Conservation (phyloP, 2,329 filamentous ascomycete genomes). For the Neurospora crassa region DNA sequence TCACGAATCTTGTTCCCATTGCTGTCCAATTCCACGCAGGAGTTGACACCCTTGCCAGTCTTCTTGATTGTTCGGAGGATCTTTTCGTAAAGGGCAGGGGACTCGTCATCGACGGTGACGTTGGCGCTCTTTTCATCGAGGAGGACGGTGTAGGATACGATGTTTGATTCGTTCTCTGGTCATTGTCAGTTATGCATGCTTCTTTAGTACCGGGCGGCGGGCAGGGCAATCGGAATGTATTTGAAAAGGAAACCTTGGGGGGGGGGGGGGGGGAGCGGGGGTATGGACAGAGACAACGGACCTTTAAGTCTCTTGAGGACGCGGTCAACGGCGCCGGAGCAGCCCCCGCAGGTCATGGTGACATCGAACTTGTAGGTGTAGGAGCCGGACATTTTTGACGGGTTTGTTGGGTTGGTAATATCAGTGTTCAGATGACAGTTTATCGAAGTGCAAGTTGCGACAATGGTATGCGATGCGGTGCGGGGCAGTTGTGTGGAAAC, state of each 20-base stretch:
- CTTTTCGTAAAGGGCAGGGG: too few relatives aligned
- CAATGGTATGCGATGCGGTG: background rate
- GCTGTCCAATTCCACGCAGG: too few relatives aligned
- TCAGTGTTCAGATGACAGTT: background rate
- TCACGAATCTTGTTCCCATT: constrained; percentile 17
- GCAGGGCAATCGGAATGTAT: constrained; percentile 31
- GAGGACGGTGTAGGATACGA: background rate
- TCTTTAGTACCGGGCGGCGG: background rate
- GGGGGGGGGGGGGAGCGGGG: too few relatives aligned
- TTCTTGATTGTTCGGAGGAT: too few relatives aligned
- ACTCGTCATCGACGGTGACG: background rate
- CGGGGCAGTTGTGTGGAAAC: background rate
- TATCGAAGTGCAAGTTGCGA: background rate
- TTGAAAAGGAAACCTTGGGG: constrained; percentile 62
- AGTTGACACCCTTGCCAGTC: background rate
- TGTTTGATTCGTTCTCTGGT: background rate
- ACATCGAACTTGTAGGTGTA: constrained; percentile 88
- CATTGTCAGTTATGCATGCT: background rate
- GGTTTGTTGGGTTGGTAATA: background rate
- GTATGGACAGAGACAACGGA: constrained; percentile 30
- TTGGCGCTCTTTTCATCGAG: too few relatives aligned
- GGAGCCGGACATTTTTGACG: constrained; percentile 7
- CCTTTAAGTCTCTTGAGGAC: constrained; percentile 89
- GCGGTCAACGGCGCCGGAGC: constrained; percentile 86
- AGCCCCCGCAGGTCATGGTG: constrained; percentile 89